Percentiles rank a stretch among this genome's conserved stretches.
These are phyloP conservation scores for Terfezia claveryi DNA, from an alignment of 495 filamentous ascomycete species.

Conservation along the genomic window DNA sequence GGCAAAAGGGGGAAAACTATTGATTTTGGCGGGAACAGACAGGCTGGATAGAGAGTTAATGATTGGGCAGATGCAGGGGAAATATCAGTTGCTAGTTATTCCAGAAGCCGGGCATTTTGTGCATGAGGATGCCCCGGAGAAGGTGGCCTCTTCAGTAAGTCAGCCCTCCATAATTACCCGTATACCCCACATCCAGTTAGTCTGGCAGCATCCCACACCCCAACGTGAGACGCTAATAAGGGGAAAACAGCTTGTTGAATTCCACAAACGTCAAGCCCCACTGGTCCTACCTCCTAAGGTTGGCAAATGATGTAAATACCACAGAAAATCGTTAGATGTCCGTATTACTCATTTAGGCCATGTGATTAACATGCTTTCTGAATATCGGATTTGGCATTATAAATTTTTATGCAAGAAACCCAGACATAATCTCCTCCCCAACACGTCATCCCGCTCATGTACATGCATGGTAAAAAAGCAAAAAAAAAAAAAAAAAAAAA, in stretches of 20 bases:
- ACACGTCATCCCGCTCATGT: no score
- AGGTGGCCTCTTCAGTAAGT: conserved; percentile 44
- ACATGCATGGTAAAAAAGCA: no score
- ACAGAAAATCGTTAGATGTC: not conserved
- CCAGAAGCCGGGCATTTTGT: conserved; percentile 92
- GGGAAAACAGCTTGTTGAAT: conserved; percentile 47
- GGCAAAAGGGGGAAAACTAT: conserved; percentile 64
- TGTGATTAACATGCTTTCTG: no score
- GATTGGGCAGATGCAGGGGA: conserved; percentile 69
- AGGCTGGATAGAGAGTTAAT: conserved; percentile 83
- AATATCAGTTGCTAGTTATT: conserved; percentile 87
- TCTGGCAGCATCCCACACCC: no score
- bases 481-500: no score
- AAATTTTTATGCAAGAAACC: no score
- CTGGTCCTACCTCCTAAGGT: conserved; percentile 86
- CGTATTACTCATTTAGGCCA: no score
- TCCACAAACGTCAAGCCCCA: conserved; percentile 67
- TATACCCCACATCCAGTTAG: no score
- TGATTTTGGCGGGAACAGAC: conserved; percentile 85
- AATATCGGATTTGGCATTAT: no score
- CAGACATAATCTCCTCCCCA: no score
- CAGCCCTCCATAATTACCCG: not conserved
- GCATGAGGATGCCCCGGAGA: conserved; percentile 81
- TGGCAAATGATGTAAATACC: not conserved
- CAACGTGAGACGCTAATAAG: no score